Percentiles rank a stretch among this genome's conserved stretches.
phyloP scores from a whole-genome alignment of 257 asterid species.

The Solanum gandarillasii region DNA sequence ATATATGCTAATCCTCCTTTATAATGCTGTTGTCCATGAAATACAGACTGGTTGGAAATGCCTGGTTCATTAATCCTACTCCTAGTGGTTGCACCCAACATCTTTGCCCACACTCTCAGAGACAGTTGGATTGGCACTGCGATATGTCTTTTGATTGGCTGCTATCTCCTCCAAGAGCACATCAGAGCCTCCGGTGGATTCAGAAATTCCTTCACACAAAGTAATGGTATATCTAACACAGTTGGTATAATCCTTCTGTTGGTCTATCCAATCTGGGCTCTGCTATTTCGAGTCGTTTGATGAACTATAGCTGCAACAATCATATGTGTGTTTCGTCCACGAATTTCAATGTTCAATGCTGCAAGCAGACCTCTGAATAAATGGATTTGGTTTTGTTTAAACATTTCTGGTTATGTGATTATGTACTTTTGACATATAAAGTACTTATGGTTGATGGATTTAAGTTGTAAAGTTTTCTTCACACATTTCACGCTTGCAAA shows the following conservation, averaged over 20 bases:
- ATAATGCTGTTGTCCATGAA: neutral
- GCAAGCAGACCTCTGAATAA: neutral
- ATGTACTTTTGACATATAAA: neutral
- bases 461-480: neutral
- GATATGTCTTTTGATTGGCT: conserved; percentile 56
- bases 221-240: conserved; percentile 83
- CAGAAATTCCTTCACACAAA: conserved; percentile 71
- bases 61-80: conserved; percentile 83
- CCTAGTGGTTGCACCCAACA: conserved; percentile 72
- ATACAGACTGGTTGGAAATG: conserved; percentile 82
- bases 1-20: neutral
- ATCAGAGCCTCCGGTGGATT: conserved; percentile 86
- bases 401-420: neutral
- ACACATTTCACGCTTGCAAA: neutral
- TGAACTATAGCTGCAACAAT: neutral
- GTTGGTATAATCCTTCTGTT: conserved; percentile 64
- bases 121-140: conserved; percentile 56
- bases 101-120: conserved; percentile 48
- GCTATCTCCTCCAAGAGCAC: conserved; percentile 84
- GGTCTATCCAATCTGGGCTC: conserved; percentile 68
- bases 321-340: neutral
- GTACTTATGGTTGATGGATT: neutral
- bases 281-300: conserved; percentile 29
- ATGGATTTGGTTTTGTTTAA: neutral
- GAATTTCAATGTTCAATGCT: neutral